A percentile compares a stretch with the other conserved stretches of the same genome.
Evolutionary conservation across 1,284 basidiomycete species (phyloP).

Genomic region (Malassezia restricta): DNA sequence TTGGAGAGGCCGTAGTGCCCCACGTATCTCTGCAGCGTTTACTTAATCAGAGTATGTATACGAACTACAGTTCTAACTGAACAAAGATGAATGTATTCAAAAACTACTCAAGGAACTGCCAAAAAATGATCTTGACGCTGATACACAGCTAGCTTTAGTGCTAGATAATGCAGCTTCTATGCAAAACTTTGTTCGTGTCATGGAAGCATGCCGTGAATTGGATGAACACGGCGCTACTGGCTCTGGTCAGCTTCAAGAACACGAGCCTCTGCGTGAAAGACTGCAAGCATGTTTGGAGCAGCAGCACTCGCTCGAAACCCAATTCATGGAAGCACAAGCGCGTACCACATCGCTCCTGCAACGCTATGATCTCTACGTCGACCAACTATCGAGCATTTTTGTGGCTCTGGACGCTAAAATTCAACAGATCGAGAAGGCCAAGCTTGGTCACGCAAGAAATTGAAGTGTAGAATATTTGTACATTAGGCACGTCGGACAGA

Average conservation of each 20-base stretch:
- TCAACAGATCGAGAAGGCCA: neutral
- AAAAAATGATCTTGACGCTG: neutral
- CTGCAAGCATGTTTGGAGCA: neutral
- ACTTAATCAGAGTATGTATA: neutral
- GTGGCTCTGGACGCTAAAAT: conserved; percentile 4
- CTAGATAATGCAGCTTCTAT: conserved; percentile 7
- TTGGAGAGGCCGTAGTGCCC: neutral
- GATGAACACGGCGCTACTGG: conserved; percentile 3
- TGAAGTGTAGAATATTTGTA: neutral
- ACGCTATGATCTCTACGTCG: conserved; percentile 9
- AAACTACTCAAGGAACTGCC: neutral
- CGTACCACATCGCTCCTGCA: neutral
- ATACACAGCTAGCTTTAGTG: conserved; percentile 9
- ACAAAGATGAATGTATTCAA: neutral
- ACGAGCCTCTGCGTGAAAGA: neutral
- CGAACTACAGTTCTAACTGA: neutral
- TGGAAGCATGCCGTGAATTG: conserved; percentile 11
- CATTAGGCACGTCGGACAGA: neutral
- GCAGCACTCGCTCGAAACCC: neutral
- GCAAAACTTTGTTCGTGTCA: neutral
- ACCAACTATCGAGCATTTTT: conserved; percentile 11
- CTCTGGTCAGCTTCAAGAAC: conserved; percentile 1
- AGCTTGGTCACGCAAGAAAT: neutral
- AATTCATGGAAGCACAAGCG: neutral
- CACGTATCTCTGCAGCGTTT: neutral